phyloP scores from a whole-genome alignment of 257 asterid genomes.

The Nicotiana noctiflora region DNA sequence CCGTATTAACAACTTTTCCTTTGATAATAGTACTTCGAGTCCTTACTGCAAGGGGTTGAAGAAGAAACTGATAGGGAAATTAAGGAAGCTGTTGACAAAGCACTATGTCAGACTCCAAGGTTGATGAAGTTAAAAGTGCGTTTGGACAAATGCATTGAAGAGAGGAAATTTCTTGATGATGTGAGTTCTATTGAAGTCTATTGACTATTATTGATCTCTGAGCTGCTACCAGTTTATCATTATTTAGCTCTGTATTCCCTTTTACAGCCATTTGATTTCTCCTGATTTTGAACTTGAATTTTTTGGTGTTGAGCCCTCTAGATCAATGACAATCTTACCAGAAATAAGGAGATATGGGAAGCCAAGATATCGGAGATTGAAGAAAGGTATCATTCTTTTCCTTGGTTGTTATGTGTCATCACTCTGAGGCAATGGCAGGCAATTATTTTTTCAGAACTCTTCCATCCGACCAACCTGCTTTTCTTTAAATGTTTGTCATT shows the following conservation, averaged over 20 bases:
- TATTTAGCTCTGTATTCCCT: neutral
- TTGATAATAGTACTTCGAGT: slow-evolving; percentile 72
- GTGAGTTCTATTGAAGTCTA: slow-evolving; percentile 30
- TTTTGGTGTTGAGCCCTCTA: slow-evolving; percentile 16
- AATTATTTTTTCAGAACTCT: neutral
- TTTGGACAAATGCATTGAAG: slow-evolving; percentile 55
- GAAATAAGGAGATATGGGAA: slow-evolving; percentile 79
- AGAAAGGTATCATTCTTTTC: slow-evolving; percentile 45
- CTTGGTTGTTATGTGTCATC: slow-evolving; percentile 6
- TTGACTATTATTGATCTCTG: neutral
- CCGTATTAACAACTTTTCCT: slow-evolving; percentile 17
- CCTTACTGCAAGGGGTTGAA: slow-evolving; percentile 64
- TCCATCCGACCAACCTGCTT: neutral
- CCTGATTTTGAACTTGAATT: neutral
- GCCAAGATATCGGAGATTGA: slow-evolving; percentile 46
- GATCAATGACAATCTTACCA: slow-evolving; percentile 82
- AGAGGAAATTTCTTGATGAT: slow-evolving; percentile 72
- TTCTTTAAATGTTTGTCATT: neutral
- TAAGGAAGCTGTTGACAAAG: slow-evolving; percentile 61
- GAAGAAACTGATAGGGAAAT: slow-evolving; percentile 62
- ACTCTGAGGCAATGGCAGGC: neutral
- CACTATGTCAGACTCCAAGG: slow-evolving; percentile 61
- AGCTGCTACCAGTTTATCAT: neutral
- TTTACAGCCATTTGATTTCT: neutral
- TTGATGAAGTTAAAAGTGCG: slow-evolving; percentile 65